Evolutionary conservation across 2,329 filamentous ascomycete species (phyloP).

Genomic region (Zopfia rhizophila): DNA sequence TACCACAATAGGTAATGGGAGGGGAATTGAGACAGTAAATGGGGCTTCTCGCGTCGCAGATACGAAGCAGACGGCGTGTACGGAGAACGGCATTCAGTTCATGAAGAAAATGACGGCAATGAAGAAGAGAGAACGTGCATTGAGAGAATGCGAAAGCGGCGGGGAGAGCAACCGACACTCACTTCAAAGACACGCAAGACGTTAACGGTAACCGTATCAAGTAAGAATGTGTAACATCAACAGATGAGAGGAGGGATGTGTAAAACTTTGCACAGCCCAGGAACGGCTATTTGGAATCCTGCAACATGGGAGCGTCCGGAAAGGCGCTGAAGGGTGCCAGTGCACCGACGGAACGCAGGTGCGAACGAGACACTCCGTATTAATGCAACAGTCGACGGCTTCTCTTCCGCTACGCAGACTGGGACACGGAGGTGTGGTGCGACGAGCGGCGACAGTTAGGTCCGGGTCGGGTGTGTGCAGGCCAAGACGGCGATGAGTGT

Average conservation of each 20-base stretch:
- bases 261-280: slow-evolving; percentile 33
- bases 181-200: background rate
- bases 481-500: too few species aligned
- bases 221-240: slow-evolving; percentile 21
- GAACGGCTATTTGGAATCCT: slow-evolving; percentile 43
- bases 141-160: background rate
- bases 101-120: background rate
- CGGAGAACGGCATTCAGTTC: slow-evolving; percentile 27
- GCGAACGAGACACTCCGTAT: background rate
- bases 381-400: too few species aligned
- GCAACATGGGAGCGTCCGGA: slow-evolving; percentile 17
- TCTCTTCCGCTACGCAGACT: too few species aligned
- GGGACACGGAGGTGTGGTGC: too few species aligned
- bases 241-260: slow-evolving; percentile 6
- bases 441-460: background rate
- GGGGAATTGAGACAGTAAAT: slow-evolving; percentile 39
- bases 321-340: background rate
- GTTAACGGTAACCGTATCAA: background rate
- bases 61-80: slow-evolving; percentile 20
- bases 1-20: slow-evolving; percentile 26
- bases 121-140: background rate
- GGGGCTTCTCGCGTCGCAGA: slow-evolving; percentile 44
- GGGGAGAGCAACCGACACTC: background rate
- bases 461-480: background rate
- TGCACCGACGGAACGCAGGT: slow-evolving; percentile 1